Evolutionary conservation across 805 yeast genomes (phyloP).

Genomic region (Candida germanica): DNA sequence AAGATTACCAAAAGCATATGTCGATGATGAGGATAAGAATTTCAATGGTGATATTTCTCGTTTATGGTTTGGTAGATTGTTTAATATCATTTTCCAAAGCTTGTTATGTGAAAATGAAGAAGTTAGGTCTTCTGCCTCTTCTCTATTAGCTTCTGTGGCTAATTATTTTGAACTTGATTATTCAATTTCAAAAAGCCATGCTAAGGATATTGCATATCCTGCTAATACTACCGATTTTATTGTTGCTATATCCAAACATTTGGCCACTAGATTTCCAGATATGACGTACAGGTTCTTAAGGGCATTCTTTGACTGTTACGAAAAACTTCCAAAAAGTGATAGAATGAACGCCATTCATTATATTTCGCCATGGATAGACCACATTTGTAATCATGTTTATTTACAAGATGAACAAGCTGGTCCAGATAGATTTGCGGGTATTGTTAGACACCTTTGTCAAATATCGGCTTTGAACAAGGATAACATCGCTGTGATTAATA

Average conservation of each 20-base stretch:
- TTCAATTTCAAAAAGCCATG: conserved; percentile 53
- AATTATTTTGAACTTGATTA: conserved; percentile 55
- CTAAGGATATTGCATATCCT: conserved; percentile 66
- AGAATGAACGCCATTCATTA: conserved; percentile 46
- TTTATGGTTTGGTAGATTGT: conserved; percentile 54
- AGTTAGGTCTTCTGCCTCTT: conserved; percentile 62
- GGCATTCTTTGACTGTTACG: conserved; percentile 46
- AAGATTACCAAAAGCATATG: conserved; percentile 38
- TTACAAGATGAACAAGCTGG: conserved; percentile 56
- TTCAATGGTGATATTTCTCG: conserved; percentile 13
- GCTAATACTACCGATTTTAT: conserved; percentile 62
- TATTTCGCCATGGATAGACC: conserved; percentile 72
- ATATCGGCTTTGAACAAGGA: conserved; percentile 50
- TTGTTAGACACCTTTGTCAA: conserved; percentile 60
- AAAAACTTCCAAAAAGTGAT: conserved; percentile 31
- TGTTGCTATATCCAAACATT: conserved; percentile 49
- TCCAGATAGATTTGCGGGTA: conserved; percentile 53
- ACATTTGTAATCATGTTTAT: conserved; percentile 58
- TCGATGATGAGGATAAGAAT: conserved; percentile 17
- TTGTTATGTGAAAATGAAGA: conserved; percentile 56
- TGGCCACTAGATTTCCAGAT: conserved; percentile 56
- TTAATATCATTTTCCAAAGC: conserved; percentile 67
- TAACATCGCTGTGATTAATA: conserved; percentile 52
- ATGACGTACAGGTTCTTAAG: conserved; percentile 60
- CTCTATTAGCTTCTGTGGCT: conserved; percentile 60